These are phyloP conservation scores for Lasiosphaeriaceae sp. DNA, from an alignment of 495 filamentous ascomycete species.

Conservation along the genomic window DNA sequence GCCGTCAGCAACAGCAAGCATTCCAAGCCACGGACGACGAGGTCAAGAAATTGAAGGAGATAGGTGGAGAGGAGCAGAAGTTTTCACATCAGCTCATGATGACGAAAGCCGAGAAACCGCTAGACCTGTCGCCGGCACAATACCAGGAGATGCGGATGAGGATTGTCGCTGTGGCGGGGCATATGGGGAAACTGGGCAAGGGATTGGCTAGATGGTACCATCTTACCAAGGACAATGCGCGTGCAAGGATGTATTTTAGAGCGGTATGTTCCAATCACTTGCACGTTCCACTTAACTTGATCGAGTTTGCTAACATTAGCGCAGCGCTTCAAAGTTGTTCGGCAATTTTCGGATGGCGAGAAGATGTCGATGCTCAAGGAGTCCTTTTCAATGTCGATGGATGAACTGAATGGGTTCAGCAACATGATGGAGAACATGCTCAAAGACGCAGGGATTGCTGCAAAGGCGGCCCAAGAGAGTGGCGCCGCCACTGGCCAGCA, in stretches of 20 bases:
- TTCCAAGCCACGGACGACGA: neutral
- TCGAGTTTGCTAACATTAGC: conserved; percentile 21
- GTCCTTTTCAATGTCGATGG: conserved; percentile 52
- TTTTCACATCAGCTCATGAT: conserved; percentile 16
- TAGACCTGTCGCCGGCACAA: too few relatives aligned
- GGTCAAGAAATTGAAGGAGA: conserved; percentile 22
- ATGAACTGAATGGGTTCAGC: conserved; percentile 51
- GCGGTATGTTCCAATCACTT: conserved; percentile 37
- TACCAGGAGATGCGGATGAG: conserved; percentile 27
- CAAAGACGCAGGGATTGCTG: conserved; percentile 24
- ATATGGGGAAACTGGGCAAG: conserved; percentile 35
- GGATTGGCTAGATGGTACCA: conserved; percentile 37
- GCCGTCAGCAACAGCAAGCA: neutral
- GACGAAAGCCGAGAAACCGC: too few relatives aligned
- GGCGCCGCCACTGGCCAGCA: conserved; percentile 13
- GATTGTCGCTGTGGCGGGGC: conserved; percentile 23
- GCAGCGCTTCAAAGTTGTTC: conserved; percentile 54
- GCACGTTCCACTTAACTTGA: neutral
- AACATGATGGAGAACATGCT: conserved; percentile 40
- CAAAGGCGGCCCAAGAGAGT: conserved; percentile 16
- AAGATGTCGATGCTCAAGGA: conserved; percentile 44
- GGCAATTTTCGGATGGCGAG: conserved; percentile 55
- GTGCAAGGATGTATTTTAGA: conserved; percentile 43
- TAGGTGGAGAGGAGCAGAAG: conserved; percentile 28
- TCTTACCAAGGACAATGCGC: conserved; percentile 37